A percentile compares a stretch with the other conserved stretches of the same genome.
Evolutionary conservation across 2,329 filamentous ascomycete species (phyloP).

Genomic region (Chlorencoelia australis): DNA sequence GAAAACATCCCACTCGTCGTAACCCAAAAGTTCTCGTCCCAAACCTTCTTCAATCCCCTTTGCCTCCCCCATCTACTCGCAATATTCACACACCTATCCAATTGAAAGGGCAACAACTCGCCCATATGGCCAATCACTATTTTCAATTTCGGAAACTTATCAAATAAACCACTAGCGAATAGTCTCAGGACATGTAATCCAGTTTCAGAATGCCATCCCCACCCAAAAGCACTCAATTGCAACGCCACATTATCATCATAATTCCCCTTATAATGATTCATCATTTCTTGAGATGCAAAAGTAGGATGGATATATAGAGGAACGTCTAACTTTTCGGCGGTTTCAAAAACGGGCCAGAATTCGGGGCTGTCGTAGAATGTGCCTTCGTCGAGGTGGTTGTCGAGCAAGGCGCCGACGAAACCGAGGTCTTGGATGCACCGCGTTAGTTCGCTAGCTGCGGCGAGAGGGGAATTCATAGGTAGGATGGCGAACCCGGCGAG

Average conservation of each 20-base stretch:
- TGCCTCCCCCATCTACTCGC: slow-evolving; percentile 25
- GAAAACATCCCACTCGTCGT: slow-evolving; percentile 46
- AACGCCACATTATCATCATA: slow-evolving; percentile 22
- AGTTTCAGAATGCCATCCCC: slow-evolving; percentile 42
- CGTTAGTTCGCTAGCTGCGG: slow-evolving; percentile 28
- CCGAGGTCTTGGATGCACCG: slow-evolving; percentile 34
- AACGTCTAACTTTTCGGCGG: slow-evolving; percentile 31
- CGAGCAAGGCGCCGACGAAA: slow-evolving; percentile 39
- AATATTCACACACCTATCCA: slow-evolving; percentile 35
- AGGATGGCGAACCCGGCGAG: slow-evolving; percentile 35
- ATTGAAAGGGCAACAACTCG: slow-evolving; percentile 43
- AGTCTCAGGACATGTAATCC: slow-evolving; percentile 39
- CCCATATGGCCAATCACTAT: slow-evolving; percentile 44
- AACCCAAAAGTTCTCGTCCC: slow-evolving; percentile 46
- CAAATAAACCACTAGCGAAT: slow-evolving; percentile 44
- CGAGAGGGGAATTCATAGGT: slow-evolving; percentile 29
- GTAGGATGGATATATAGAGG: slow-evolving; percentile 35
- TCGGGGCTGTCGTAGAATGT: slow-evolving; percentile 34
- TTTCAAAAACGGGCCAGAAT: slow-evolving; percentile 29
- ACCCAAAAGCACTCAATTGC: slow-evolving; percentile 33
- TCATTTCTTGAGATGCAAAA: slow-evolving; percentile 26
- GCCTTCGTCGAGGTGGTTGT: slow-evolving; percentile 32
- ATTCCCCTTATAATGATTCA: slow-evolving; percentile 23
- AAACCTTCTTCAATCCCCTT: slow-evolving; percentile 37
- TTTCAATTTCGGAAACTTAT: slow-evolving; percentile 42